Percentiles rank a stretch among this genome's conserved stretches.
Evolutionary conservation across 345 rosid genomes (phyloP).

Genomic region (Bretschneidera sinensis): DNA sequence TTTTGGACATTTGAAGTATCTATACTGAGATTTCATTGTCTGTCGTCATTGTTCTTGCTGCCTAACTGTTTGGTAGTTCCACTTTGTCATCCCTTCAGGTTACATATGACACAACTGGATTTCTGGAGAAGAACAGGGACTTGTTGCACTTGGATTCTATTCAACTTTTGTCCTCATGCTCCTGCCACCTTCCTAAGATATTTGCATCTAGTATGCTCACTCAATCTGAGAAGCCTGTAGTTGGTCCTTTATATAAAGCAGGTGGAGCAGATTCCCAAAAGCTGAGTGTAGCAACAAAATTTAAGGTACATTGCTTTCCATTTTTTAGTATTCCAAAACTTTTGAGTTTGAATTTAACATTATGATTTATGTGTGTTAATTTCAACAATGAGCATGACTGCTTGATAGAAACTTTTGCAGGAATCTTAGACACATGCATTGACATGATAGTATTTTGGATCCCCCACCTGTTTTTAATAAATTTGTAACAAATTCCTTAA

Average conservation of each 20-base stretch:
- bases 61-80: constrained; percentile 23
- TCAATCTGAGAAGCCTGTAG: constrained; percentile 73
- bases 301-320: constrained; percentile 56
- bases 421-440: neutral
- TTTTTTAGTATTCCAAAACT: constrained; percentile 2
- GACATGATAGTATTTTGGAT: constrained; percentile 3
- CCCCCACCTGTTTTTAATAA: neutral
- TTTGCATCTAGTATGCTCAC: constrained; percentile 87
- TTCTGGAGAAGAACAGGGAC: constrained; percentile 97
- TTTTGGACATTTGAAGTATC: neutral
- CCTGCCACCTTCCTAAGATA: constrained; percentile 78
- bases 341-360: neutral
- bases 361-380: neutral
- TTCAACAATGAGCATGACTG: neutral
- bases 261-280: constrained; percentile 98
- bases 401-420: constrained; percentile 4
- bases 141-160: constrained; percentile 87
- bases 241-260: constrained; percentile 79
- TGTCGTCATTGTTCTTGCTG: constrained; percentile 13
- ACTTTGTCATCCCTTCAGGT: constrained; percentile 51
- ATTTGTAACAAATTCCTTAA: no score
- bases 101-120: constrained; percentile 86
- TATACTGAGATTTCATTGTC: neutral
- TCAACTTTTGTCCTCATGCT: constrained; percentile 83
- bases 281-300: constrained; percentile 86